A percentile compares a stretch with the other conserved stretches of the same genome.
Evolutionary conservation across 2,329 filamentous ascomycete genomes (phyloP).

Genomic region (Talaromyces sp.): DNA sequence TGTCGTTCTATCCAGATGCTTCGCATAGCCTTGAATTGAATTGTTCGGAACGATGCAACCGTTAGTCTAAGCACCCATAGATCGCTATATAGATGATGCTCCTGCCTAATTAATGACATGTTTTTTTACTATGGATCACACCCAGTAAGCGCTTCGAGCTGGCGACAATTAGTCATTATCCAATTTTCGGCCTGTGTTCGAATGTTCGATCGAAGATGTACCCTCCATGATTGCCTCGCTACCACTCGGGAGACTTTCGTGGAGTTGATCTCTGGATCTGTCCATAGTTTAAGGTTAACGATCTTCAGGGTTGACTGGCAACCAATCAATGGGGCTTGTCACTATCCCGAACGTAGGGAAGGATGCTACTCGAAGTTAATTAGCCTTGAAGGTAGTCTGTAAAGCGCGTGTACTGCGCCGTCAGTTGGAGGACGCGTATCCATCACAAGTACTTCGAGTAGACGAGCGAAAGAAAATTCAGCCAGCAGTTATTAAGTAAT

Average conservation of each 20-base stretch:
- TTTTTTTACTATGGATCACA: not conserved
- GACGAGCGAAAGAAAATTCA: not conserved
- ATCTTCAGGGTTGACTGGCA: not conserved
- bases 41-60: not conserved
- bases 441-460: not conserved
- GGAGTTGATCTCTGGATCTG: not conserved
- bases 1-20: not conserved
- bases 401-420: not conserved
- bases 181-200: not conserved
- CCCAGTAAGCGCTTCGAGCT: not conserved
- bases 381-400: not conserved
- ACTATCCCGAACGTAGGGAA: not conserved
- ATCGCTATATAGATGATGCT: not conserved
- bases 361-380: not conserved
- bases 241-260: not conserved
- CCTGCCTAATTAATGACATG: not conserved
- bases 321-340: not conserved
- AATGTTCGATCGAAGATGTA: conserved; percentile 1
- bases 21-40: not conserved
- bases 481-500: not conserved
- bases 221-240: not conserved
- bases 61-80: not conserved
- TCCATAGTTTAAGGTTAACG: not conserved
- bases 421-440: not conserved
- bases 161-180: not conserved